Conservation (phyloP, 2,329 filamentous ascomycete species). For the Penicillium paneum region DNA sequence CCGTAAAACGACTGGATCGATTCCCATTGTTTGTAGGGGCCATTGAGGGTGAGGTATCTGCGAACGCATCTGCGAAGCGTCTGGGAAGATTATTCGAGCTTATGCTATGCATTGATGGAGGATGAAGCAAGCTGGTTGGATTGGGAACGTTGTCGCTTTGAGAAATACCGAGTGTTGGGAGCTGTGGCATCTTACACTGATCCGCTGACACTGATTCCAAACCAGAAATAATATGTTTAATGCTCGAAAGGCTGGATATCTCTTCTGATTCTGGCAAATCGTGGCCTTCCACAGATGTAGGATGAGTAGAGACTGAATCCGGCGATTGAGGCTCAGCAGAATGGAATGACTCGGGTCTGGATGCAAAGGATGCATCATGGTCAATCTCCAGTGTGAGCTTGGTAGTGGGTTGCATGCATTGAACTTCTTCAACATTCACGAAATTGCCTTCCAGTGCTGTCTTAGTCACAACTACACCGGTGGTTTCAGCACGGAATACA, state of each 20-base stretch:
- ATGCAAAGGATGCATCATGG: constrained; percentile 32
- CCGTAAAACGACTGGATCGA: background rate
- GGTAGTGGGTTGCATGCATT: background rate
- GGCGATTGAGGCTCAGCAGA: constrained; percentile 31
- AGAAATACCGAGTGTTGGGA: background rate
- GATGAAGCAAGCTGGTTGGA: no score
- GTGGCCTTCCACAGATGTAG: constrained; percentile 20
- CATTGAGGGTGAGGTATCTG: constrained; percentile 1
- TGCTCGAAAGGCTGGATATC: background rate
- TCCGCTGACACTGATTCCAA: background rate
- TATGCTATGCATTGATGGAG: background rate
- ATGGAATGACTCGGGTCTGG: constrained; percentile 45
- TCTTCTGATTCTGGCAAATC: constrained; percentile 3
- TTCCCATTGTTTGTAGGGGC: background rate
- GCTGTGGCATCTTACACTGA: background rate
- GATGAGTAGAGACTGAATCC: constrained; percentile 18
- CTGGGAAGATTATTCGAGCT: background rate
- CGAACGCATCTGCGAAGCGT: background rate
- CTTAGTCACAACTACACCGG: background rate
- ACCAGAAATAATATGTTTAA: background rate
- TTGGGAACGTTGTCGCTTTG: background rate
- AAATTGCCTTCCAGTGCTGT: background rate
- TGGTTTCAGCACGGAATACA: background rate
- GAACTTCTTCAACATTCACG: background rate
- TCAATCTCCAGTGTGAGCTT: constrained; percentile 17